These are phyloP conservation scores for Dactylellina cionopaga DNA, from an alignment of 2,329 filamentous ascomycete species.

Conservation along the genomic window DNA sequence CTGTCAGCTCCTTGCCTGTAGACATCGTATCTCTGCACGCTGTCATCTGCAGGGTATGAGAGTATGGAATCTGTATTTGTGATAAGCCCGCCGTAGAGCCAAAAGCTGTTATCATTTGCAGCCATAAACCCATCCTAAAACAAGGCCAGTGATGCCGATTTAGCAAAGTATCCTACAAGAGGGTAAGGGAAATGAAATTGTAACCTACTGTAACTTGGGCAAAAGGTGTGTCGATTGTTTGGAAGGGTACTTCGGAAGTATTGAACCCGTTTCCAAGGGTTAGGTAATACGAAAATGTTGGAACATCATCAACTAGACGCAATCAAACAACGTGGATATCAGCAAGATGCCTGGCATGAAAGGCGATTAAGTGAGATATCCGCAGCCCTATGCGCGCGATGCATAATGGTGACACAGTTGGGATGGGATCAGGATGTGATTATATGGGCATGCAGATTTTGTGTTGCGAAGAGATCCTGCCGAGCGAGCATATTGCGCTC, in stretches of 20 bases:
- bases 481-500: neutral
- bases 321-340: neutral
- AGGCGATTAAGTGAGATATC: neutral
- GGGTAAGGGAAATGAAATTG: neutral
- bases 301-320: constrained; percentile 29
- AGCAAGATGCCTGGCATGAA: constrained; percentile 12
- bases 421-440: neutral
- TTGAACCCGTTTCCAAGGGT: constrained; percentile 44
- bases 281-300: constrained; percentile 35
- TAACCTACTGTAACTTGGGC: constrained; percentile 38
- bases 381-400: constrained; percentile 6
- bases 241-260: constrained; percentile 32
- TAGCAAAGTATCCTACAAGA: neutral
- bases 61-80: constrained; percentile 44
- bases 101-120: constrained; percentile 56
- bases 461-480: neutral
- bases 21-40: constrained; percentile 52
- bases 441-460: neutral
- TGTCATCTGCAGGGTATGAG: constrained; percentile 28
- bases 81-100: constrained; percentile 54
- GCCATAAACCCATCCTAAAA: constrained; percentile 55
- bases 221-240: constrained; percentile 40
- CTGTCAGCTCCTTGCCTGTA: constrained; percentile 43
- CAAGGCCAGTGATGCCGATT: neutral
- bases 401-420: constrained; percentile 1